These are phyloP conservation scores for Kluyveromyces sp. DNA, from an alignment of 1,139 yeast species.

Conservation along the genomic window DNA sequence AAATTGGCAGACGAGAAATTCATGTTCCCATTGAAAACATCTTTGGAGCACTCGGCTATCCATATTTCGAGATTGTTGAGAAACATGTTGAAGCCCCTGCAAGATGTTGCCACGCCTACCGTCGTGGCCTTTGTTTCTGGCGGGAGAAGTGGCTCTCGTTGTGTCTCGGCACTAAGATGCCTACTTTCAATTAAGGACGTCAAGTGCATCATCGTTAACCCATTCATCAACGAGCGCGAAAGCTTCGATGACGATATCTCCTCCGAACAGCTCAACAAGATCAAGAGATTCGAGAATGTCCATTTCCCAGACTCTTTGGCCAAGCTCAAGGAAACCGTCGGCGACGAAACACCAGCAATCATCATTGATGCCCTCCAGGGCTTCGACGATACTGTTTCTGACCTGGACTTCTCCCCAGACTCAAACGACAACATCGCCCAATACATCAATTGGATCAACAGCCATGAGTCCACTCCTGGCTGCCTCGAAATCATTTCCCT, in stretches of 20 bases:
- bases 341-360: constrained; percentile 32
- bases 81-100: constrained; percentile 41
- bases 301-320: constrained; percentile 32
- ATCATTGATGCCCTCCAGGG: constrained; percentile 81
- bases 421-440: constrained; percentile 7
- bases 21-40: constrained; percentile 41
- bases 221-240: constrained; percentile 4
- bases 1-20: constrained; percentile 47
- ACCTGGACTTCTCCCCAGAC: constrained; percentile 38
- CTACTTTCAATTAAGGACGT: constrained; percentile 37
- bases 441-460: constrained; percentile 57
- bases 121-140: constrained; percentile 55
- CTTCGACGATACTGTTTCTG: constrained; percentile 56
- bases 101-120: constrained; percentile 70
- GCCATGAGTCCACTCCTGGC: constrained; percentile 38
- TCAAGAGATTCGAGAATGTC: constrained; percentile 39
- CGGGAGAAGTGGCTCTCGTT: constrained; percentile 68
- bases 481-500: constrained; percentile 41
- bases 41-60: constrained; percentile 67
- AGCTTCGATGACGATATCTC: constrained; percentile 13
- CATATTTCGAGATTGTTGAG: constrained; percentile 46
- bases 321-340: constrained; percentile 31
- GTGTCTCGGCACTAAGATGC: constrained; percentile 75
- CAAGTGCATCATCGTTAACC: constrained; percentile 3
- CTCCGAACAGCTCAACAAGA: constrained; percentile 42